Conservation (phyloP, 495 filamentous ascomycete genomes). For the Astrothelium subdiscretum region DNA sequence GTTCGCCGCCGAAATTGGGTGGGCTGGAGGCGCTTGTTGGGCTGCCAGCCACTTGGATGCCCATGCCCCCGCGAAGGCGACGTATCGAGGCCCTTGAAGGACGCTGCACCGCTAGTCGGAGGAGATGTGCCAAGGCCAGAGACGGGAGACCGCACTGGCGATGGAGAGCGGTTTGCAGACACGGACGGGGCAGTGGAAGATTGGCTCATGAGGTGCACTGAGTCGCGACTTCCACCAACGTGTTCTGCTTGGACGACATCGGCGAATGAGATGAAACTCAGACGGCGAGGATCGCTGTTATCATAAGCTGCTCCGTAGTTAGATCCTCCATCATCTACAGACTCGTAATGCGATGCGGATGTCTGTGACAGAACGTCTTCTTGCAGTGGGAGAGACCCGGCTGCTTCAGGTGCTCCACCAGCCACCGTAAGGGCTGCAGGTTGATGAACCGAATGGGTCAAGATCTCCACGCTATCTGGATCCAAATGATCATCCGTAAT, state of each 20-base stretch:
- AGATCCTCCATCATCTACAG: slow-evolving; percentile 44
- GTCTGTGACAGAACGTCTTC: neutral
- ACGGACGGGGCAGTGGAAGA: slow-evolving; percentile 30
- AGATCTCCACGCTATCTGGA: slow-evolving; percentile 77
- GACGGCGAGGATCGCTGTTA: slow-evolving; percentile 61
- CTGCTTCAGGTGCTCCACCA: slow-evolving; percentile 17
- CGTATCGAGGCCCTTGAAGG: slow-evolving; percentile 53
- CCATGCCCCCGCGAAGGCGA: slow-evolving; percentile 31
- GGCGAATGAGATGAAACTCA: slow-evolving; percentile 90
- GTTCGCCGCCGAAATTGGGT: slow-evolving; percentile 44
- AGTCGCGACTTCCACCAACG: slow-evolving; percentile 48
- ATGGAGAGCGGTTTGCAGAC: slow-evolving; percentile 53
- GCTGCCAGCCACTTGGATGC: slow-evolving; percentile 28
- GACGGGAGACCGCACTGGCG: slow-evolving; percentile 55
- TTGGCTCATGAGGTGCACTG: slow-evolving; percentile 45
- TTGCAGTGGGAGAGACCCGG: neutral
- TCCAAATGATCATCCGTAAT: slow-evolving; percentile 70
- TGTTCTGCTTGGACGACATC: slow-evolving; percentile 91
- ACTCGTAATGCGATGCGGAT: slow-evolving; percentile 25
- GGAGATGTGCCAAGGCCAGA: slow-evolving; percentile 41
- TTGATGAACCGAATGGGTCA: slow-evolving; percentile 71
- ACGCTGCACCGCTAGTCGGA: slow-evolving; percentile 54
- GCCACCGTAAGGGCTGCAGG: slow-evolving; percentile 54
- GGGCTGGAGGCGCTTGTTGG: slow-evolving; percentile 33
- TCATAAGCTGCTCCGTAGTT: slow-evolving; percentile 60